Percentiles rank a stretch among this genome's conserved stretches.
Conservation (phyloP, 2,329 filamentous ascomycete species). For the Claviceps quebecensis region DNA sequence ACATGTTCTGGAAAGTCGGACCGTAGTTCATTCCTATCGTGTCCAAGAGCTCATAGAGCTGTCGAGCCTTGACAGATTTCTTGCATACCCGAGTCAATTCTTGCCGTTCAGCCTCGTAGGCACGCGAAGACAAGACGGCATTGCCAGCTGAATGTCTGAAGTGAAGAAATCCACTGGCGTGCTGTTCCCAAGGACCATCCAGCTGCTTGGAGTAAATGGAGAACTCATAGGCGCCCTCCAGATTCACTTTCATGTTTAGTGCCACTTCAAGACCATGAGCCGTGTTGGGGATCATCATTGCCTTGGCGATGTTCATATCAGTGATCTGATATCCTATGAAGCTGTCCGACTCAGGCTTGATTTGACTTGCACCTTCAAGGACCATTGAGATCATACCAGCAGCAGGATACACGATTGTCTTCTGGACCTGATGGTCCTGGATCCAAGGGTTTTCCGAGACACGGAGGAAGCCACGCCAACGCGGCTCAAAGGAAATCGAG, state of each 20-base stretch:
- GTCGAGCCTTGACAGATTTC: constrained; percentile 24
- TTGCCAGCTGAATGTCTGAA: constrained; percentile 14
- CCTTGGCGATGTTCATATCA: constrained; percentile 32
- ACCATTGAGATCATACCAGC: constrained; percentile 36
- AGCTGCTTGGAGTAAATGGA: constrained; percentile 32
- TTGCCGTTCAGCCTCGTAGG: constrained; percentile 12
- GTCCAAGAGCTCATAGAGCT: constrained; percentile 37
- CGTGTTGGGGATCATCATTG: constrained; percentile 35
- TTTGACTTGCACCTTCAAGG: constrained; percentile 30
- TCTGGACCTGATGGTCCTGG: constrained; percentile 35
- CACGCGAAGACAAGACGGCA: constrained; percentile 9
- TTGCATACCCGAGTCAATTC: constrained; percentile 16
- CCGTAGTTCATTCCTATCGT: constrained; percentile 39
- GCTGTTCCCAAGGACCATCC: constrained; percentile 26
- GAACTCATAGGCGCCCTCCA: constrained; percentile 18
- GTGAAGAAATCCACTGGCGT: constrained; percentile 23
- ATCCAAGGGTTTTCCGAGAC: constrained; percentile 38
- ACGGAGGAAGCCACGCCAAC: constrained; percentile 36
- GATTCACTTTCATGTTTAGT: constrained; percentile 27
- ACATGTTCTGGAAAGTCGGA: constrained; percentile 33
- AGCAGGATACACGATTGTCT: constrained; percentile 35
- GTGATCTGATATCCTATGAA: constrained; percentile 28
- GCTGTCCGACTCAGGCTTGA: constrained; percentile 13
- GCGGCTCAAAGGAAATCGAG: constrained; percentile 29
- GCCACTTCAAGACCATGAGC: constrained; percentile 35